Evolutionary conservation across 176 grass and related monocot species (phyloP).

Genomic region (Pontederia crassipes): DNA sequence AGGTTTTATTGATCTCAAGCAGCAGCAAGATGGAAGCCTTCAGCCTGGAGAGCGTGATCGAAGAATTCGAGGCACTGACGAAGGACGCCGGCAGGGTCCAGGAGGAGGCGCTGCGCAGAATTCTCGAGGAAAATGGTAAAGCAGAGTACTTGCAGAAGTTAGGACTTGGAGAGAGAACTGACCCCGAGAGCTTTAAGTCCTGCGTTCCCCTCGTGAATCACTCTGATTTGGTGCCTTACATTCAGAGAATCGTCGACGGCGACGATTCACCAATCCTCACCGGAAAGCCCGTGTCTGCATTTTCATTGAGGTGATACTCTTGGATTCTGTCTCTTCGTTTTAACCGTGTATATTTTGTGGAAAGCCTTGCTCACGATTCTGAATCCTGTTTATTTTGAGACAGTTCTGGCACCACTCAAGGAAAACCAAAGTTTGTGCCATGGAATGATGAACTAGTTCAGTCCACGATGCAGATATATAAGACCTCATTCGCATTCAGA

Average conservation of each 20-base stretch:
- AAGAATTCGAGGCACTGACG: constrained; percentile 57
- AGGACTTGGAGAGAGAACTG: constrained; percentile 60
- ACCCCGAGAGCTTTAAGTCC: constrained; percentile 59
- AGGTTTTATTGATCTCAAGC: neutral
- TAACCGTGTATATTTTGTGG: neutral
- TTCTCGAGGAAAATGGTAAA: constrained; percentile 58
- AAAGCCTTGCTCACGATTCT: neutral
- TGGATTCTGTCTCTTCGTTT: neutral
- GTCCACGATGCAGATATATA: constrained; percentile 68
- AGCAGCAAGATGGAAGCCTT: neutral
- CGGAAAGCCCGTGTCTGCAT: constrained; percentile 59
- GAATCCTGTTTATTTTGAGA: constrained; percentile 4
- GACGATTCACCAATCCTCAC: constrained; percentile 47
- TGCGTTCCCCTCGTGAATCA: constrained; percentile 68
- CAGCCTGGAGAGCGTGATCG: constrained; percentile 45
- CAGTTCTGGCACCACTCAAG: constrained; percentile 95
- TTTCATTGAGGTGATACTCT: constrained; percentile 58
- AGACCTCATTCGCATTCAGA: constrained; percentile 85
- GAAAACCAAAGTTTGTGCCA: constrained; percentile 83
- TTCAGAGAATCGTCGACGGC: constrained; percentile 64
- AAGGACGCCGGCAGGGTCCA: constrained; percentile 48
- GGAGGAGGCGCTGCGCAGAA: constrained; percentile 52
- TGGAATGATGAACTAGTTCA: constrained; percentile 89
- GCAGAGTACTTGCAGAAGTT: constrained; percentile 67
- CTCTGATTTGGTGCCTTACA: constrained; percentile 56